Conservation (phyloP, 306 rosid genomes). For the Gastrolobium villosum region DNA sequence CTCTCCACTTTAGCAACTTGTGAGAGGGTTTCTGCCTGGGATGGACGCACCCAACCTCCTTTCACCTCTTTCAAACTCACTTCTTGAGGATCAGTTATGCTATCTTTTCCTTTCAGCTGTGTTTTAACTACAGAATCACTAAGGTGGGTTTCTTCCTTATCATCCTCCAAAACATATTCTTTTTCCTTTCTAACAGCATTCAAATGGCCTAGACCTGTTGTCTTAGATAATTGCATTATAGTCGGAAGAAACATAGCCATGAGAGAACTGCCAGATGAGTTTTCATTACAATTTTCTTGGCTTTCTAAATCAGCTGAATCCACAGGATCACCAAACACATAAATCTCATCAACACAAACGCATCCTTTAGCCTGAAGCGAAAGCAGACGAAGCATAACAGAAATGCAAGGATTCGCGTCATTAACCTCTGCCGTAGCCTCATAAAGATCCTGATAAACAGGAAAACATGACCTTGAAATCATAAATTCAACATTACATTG, state of each 20-base stretch:
- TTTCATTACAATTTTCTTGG: constrained; percentile 54
- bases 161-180: constrained; percentile 43
- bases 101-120: constrained; percentile 51
- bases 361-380: constrained; percentile 79
- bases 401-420: constrained; percentile 79
- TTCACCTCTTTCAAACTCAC: constrained; percentile 53
- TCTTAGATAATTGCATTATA: constrained; percentile 78
- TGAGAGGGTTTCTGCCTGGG: constrained; percentile 46
- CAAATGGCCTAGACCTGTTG: constrained; percentile 54
- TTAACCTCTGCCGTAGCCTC: constrained; percentile 94
- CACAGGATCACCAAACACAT: constrained; percentile 83
- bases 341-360: constrained; percentile 79
- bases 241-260: constrained; percentile 89
- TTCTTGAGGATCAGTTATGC: constrained; percentile 48
- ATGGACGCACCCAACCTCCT: constrained; percentile 48
- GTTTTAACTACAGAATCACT: constrained; percentile 51
- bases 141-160: constrained; percentile 46
- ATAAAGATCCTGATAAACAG: constrained; percentile 65
- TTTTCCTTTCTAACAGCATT: constrained; percentile 57
- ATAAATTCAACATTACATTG: constrained; percentile 36
- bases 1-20: constrained; percentile 58
- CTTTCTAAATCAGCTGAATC: constrained; percentile 62
- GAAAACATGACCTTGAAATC: constrained; percentile 37
- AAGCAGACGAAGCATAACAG: constrained; percentile 81
- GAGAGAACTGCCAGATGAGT: constrained; percentile 68